Evolutionary conservation across 371 early-diverging fungal species (phyloP).

Genomic region (Mortierella sp.): DNA sequence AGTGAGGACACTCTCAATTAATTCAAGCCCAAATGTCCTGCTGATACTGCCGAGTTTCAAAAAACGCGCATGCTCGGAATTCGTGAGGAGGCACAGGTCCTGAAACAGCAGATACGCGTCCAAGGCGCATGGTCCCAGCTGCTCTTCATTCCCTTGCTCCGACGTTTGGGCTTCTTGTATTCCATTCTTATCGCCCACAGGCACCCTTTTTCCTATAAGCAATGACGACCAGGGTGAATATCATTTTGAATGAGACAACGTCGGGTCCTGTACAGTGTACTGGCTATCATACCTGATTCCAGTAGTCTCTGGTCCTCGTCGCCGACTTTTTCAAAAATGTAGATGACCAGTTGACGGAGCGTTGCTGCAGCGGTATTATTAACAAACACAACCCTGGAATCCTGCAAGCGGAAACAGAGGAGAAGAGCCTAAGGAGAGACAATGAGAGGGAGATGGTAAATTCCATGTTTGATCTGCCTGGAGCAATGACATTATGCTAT

Average conservation of each 20-base stretch:
- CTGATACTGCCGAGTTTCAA: conserved; percentile 75
- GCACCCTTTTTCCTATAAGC: conserved; percentile 1
- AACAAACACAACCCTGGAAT: conserved; percentile 88
- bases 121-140: conserved; percentile 71
- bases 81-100: conserved; percentile 83
- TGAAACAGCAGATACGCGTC: conserved; percentile 92
- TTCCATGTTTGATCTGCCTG: background rate
- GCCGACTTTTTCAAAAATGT: conserved; percentile 93
- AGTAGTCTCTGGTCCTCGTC: conserved; percentile 68
- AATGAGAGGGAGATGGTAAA: background rate
- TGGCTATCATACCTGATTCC: conserved; percentile 56
- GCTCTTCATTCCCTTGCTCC: conserved; percentile 39
- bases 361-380: conserved; percentile 97
- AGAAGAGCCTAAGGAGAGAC: conserved; percentile 73
- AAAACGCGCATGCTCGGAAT: conserved; percentile 76
- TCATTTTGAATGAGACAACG: background rate
- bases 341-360: conserved; percentile 90
- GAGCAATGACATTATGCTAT: background rate
- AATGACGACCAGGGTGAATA: background rate
- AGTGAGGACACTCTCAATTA: conserved; percentile 90
- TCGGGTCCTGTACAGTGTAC: no score
- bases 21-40: conserved; percentile 89
- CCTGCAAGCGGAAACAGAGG: conserved; percentile 91
- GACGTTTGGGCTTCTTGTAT: background rate
- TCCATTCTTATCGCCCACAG: background rate